These are phyloP conservation scores for Arthroderma sp. DNA, from an alignment of 2,329 filamentous ascomycete species.

Conservation along the genomic window DNA sequence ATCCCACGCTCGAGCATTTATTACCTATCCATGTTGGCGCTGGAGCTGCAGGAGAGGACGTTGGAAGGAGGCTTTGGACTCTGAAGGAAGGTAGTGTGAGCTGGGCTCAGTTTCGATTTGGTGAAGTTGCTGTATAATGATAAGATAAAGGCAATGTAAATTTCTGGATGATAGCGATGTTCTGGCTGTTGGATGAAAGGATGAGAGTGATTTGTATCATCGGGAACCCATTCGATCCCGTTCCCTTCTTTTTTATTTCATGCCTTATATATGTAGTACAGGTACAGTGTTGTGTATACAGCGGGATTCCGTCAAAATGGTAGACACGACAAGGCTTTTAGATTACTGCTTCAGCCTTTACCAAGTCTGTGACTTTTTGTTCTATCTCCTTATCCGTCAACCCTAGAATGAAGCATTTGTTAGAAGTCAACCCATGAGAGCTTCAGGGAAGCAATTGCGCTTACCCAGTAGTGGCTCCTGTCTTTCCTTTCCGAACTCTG, in stretches of 20 bases:
- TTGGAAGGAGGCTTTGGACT: conserved; percentile 36
- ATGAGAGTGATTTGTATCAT: too few species aligned
- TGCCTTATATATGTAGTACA: not conserved
- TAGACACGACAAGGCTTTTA: too few species aligned
- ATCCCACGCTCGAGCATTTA: conserved; percentile 52
- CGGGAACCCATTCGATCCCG: too few species aligned
- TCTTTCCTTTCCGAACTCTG: conserved; percentile 57
- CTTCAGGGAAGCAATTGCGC: conserved; percentile 8
- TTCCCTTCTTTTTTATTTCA: too few species aligned
- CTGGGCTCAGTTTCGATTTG: conserved; percentile 44
- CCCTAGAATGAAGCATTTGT: conserved; percentile 30
- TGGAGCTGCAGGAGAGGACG: conserved; percentile 40
- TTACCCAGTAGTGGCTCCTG: conserved; percentile 48
- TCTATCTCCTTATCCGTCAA: conserved; percentile 60
- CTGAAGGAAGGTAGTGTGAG: conserved; percentile 38
- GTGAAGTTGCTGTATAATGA: conserved; percentile 19
- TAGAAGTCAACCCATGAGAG: conserved; percentile 1
- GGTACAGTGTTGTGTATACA: not conserved
- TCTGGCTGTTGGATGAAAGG: too few species aligned
- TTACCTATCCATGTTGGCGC: conserved; percentile 46
- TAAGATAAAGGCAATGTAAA: too few species aligned
- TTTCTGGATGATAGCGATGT: too few species aligned
- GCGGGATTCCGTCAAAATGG: too few species aligned
- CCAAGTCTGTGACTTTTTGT: conserved; percentile 50
- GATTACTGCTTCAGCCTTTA: conserved; percentile 33